Base-by-base conservation (phyloP, 352 stramenopile species). In the Globisporangium abappressorium region DNA sequence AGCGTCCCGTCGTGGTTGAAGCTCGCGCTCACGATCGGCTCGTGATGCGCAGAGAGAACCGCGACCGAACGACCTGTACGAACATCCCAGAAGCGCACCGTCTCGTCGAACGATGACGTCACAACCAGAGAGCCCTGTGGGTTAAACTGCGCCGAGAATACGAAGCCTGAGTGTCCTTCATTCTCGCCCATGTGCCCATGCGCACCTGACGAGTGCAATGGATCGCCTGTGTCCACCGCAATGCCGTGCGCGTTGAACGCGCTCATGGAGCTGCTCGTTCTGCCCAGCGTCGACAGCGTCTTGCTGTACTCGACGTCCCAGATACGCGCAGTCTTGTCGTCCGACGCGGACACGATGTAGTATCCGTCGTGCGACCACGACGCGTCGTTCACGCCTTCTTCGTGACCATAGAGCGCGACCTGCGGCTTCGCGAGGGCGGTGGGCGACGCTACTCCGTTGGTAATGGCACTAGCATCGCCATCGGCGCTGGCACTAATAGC, bases 81-180 rank as follows among this genome's bases (percentile, higher is more conserved):
- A 18, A 98, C 85, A 74, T 99, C 97, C 97, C 97, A 99, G 20
- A 99, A 73, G 62, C 97, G 95, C 49, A 99, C 91, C 8, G 81
- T 97, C 75, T 99, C 96, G 72, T 99, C 97, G 65, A 97, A 98
- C 8, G 87, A 97, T 20, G 87, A 88, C 56, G 84, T 89, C 33
- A 81, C 84, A 33, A 99, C 73, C 38, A 99, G 76, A 73, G 97
- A 98, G 20, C 82, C 83, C 71, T 97, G 91, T 5, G 93, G 94
- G 58, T 98, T 98, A 74, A 99, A 98, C 65, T 90, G 87, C 53
- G 90, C 90, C 66, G 85, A 97, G 79, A 98, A 98, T n/a, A 99
- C 96, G 71, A 97, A 98, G 72, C 94, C 95, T 26, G 84, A 71
- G 80, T 99, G 97, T 55, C 95, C 90, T 18, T 87, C 83, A 64